phyloP scores from a whole-genome alignment of 2,329 filamentous ascomycete genomes.

The Cercospora zeae-maydis region DNA sequence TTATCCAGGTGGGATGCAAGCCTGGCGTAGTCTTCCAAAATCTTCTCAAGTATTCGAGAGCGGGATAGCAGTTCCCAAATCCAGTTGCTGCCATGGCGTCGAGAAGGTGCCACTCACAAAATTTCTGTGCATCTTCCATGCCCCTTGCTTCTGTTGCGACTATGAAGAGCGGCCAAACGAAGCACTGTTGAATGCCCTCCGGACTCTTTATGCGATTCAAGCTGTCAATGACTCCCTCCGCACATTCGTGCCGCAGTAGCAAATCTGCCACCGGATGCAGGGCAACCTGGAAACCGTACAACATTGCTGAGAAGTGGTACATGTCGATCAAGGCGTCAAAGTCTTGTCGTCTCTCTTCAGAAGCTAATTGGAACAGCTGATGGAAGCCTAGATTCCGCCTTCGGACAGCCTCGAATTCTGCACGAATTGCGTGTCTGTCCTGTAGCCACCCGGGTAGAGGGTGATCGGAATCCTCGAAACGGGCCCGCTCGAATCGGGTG shows the following conservation, averaged over 20 bases:
- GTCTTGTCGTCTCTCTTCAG: constrained; percentile 4
- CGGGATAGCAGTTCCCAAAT: background rate
- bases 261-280: background rate
- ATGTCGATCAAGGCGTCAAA: constrained; percentile 9
- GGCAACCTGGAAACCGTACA: constrained; percentile 10
- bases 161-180: constrained; percentile 13
- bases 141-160: constrained; percentile 4
- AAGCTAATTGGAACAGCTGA: constrained; percentile 8
- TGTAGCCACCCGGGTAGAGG: background rate
- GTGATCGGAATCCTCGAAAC: background rate
- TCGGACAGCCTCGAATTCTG: constrained; percentile 2
- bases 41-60: constrained; percentile 9
- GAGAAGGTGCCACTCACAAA: constrained; percentile 2
- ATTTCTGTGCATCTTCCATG: background rate
- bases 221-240: constrained; percentile 3
- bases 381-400: background rate
- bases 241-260: constrained; percentile 1
- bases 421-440: background rate
- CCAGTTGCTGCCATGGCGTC: constrained; percentile 6
- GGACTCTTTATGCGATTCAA: background rate
- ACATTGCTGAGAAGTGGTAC: background rate
- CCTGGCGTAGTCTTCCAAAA: constrained; percentile 8
- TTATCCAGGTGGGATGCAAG: constrained; percentile 1
- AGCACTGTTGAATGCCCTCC: constrained; percentile 2
- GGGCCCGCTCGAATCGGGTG: constrained; percentile 5